Base-by-base conservation (phyloP, 805 yeast genomes). In the Saccharomycopsis lassenensis region DNA sequence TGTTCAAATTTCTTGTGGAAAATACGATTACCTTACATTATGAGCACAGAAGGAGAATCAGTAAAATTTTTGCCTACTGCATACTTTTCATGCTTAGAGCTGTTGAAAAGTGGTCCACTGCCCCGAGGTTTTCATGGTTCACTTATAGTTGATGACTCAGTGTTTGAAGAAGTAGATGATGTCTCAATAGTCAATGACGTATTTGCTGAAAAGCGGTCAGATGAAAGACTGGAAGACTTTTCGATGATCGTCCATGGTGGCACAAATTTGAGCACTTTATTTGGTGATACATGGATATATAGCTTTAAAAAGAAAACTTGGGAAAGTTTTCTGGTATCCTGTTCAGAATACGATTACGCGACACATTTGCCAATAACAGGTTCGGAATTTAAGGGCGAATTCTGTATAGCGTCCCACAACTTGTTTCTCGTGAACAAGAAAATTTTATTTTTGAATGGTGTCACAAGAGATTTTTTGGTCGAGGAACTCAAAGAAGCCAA, bases 271-370 rank as follows among this genome's bases (percentile, higher is more conserved):
- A 34, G 25, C 14, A 31, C 22, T 21, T 6, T 39, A 7, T 42
- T 35, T 33, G 46, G 46, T 4, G 44, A 42, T 20, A 14, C 35
- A 12, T 42, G 46, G 46, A 31, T 24, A 20, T 42, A 35, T 35
- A 24, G 25, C 5, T 24, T 39, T 25, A 21, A 20, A n/a, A 32
- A 26, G 3, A 39, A 32, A 18, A 21, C 18, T 7, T 42, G 46
- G 46, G 37, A 40, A 24, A 7, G 29, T 7, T 12, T 33, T 2
- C 18, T 14, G 5, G 17, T 29, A 7, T 26, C 18, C 19, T 14
- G 32, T n/a, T 24, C 17, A 11, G 30, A 24, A 14, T 41, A 29
- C 29, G 17, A 32, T 25, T 7, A 30, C 12, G 17, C 29, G 8
- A 29, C 27, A 10, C 15, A 29, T 8, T 7, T 20, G 4, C 41